phyloP scores from a whole-genome alignment of 2,329 filamentous ascomycete genomes.

The Cladophialophora chaetospira region DNA sequence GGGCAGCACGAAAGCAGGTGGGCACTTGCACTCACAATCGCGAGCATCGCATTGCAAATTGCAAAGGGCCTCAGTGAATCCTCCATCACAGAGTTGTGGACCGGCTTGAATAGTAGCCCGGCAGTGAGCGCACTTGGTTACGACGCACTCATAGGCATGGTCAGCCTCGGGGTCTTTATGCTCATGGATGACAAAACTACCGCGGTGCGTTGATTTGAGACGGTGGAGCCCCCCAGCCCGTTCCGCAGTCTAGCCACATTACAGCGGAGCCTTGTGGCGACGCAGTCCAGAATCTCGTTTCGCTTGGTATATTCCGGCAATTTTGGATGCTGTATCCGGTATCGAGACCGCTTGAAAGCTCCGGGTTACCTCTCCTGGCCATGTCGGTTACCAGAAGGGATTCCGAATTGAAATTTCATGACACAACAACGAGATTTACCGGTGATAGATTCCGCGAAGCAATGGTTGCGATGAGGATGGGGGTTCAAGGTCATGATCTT shows the following conservation, averaged over 20 bases:
- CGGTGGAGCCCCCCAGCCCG: too few species aligned
- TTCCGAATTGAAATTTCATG: neutral
- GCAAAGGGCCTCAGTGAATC: neutral
- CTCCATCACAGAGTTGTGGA: neutral
- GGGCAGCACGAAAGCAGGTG: neutral
- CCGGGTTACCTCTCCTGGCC: too few species aligned
- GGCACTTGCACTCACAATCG: neutral
- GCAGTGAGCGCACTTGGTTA: neutral
- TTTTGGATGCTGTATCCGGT: too few species aligned
- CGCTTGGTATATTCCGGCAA: too few species aligned
- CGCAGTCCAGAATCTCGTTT: too few species aligned
- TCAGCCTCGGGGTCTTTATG: neutral
- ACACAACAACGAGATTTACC: neutral
- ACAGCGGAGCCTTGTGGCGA: too few species aligned
- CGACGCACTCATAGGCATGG: neutral
- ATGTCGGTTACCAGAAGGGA: too few species aligned
- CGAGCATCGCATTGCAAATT: neutral
- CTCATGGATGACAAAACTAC: neutral
- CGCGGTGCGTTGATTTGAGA: too few species aligned
- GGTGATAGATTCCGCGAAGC: neutral
- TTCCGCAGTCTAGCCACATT: too few species aligned
- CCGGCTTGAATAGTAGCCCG: neutral
- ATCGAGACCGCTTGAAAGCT: too few species aligned
- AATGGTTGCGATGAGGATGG: neutral
- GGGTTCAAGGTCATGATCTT: neutral